phyloP scores from a whole-genome alignment of 2,329 filamentous ascomycete genomes.

The Coleophoma eucalyptorum region DNA sequence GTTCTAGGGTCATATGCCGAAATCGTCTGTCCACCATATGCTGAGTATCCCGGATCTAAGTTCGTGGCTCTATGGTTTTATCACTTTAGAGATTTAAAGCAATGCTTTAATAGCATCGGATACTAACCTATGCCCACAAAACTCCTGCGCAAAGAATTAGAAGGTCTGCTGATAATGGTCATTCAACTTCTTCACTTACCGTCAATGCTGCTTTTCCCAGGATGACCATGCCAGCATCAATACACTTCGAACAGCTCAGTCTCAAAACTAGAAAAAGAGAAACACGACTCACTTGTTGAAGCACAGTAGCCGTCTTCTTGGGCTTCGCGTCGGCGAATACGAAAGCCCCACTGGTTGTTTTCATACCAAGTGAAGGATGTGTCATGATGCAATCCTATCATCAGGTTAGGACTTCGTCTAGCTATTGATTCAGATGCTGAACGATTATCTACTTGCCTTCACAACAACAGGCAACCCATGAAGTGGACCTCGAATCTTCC shows the following conservation, averaged over 20 bases:
- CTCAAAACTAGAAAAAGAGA: constrained; percentile 61
- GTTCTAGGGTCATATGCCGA: constrained; percentile 35
- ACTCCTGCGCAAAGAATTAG: constrained; percentile 2
- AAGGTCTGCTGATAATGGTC: neutral
- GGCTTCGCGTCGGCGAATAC: constrained; percentile 47
- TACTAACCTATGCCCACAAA: constrained; percentile 3
- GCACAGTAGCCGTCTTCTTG: neutral
- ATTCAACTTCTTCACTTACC: constrained; percentile 1
- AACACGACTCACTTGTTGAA: constrained; percentile 22
- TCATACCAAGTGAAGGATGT: constrained; percentile 49
- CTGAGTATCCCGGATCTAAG: constrained; percentile 57
- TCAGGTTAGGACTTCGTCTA: constrained; percentile 37
- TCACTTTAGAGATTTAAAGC: constrained; percentile 24
- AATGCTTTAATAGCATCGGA: constrained; percentile 4
- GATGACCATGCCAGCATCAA: constrained; percentile 54
- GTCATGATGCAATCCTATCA: constrained; percentile 50
- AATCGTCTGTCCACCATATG: constrained; percentile 54
- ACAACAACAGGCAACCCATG: constrained; percentile 57
- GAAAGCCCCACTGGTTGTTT: constrained; percentile 51
- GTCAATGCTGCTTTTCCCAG: constrained; percentile 38
- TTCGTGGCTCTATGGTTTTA: constrained; percentile 48
- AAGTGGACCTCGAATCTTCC: constrained; percentile 44
- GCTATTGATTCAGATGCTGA: constrained; percentile 32
- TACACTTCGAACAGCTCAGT: constrained; percentile 24
- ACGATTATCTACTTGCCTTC: constrained; percentile 46